These are phyloP conservation scores for Cryptococcus sp. DNA, from an alignment of 1,284 basidiomycete genomes.

Conservation along the genomic window DNA sequence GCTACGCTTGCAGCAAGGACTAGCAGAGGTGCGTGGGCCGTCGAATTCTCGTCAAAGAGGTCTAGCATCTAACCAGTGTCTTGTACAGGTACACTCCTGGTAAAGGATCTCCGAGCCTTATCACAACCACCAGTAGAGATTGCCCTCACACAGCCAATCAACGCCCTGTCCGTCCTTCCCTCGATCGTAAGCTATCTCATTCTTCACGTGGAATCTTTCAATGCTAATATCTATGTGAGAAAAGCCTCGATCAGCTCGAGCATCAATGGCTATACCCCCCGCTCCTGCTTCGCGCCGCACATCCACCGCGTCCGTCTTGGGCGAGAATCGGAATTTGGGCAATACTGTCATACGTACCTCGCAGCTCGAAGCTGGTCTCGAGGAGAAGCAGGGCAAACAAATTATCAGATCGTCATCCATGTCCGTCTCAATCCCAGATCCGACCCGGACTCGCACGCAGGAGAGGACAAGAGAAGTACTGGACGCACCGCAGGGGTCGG, in stretches of 20 bases:
- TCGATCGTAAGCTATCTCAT: conserved; percentile 5
- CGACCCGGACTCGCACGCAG: neutral
- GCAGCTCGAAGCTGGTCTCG: no score
- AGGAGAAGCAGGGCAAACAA: no score
- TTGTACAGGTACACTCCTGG: conserved; percentile 15
- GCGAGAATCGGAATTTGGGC: no score
- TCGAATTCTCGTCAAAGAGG: neutral
- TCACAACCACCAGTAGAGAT: conserved; percentile 10
- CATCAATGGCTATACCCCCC: neutral
- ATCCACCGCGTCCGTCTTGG: no score
- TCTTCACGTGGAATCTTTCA: neutral
- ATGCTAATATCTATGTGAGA: neutral
- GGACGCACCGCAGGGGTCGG: neutral
- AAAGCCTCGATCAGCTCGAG: conserved; percentile 9
- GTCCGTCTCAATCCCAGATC: neutral
- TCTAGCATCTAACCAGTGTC: no score
- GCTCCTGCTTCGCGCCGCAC: no score
- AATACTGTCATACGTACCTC: no score
- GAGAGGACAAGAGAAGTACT: neutral
- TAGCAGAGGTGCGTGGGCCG: conserved; percentile 3
- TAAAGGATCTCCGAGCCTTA: conserved; percentile 19
- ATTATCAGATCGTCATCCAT: no score
- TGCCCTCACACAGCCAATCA: conserved; percentile 13
- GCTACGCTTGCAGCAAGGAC: conserved; percentile 21
- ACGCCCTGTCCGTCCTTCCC: conserved; percentile 14